Evolutionary conservation across 768 basidiomycete genomes (phyloP).

Genomic region (Tulasnella sp.): DNA sequence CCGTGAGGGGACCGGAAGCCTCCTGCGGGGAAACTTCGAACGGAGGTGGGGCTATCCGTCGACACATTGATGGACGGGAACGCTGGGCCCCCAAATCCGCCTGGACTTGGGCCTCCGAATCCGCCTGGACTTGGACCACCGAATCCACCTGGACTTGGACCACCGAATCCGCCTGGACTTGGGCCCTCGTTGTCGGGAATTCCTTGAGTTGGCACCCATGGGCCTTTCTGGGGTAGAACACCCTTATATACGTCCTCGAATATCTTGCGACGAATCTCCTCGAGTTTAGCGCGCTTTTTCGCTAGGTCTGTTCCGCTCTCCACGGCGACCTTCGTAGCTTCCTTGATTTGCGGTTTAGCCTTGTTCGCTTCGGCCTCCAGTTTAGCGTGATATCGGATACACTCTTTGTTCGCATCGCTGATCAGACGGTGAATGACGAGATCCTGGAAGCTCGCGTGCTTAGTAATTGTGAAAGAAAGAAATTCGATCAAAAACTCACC

Average conservation of each 20-base stretch:
- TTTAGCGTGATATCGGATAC: background rate
- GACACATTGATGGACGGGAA: conserved; percentile 3
- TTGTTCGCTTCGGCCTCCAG: background rate
- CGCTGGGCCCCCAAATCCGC: background rate
- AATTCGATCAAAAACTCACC: background rate
- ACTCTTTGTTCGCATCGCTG: conserved; percentile 14
- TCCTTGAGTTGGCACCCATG: background rate
- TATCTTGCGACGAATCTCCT: conserved; percentile 18
- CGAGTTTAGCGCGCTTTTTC: conserved; percentile 14
- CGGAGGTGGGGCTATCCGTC: background rate
- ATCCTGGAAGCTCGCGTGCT: background rate
- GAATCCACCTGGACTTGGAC: background rate
- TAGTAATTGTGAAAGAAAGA: background rate
- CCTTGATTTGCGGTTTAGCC: background rate
- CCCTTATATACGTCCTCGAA: conserved; percentile 24
- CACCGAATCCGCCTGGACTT: background rate
- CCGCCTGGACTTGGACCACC: background rate
- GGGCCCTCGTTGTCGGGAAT: background rate
- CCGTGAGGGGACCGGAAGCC: conserved; percentile 18
- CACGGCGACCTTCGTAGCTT: background rate
- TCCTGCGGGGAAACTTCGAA: conserved; percentile 6
- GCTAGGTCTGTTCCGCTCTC: background rate
- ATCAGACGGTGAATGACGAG: conserved; percentile 18
- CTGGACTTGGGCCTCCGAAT: background rate
- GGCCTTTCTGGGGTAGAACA: background rate